Conservation (phyloP, 2,329 filamentous ascomycete species). For the Pseudogymnoascus sp. region DNA sequence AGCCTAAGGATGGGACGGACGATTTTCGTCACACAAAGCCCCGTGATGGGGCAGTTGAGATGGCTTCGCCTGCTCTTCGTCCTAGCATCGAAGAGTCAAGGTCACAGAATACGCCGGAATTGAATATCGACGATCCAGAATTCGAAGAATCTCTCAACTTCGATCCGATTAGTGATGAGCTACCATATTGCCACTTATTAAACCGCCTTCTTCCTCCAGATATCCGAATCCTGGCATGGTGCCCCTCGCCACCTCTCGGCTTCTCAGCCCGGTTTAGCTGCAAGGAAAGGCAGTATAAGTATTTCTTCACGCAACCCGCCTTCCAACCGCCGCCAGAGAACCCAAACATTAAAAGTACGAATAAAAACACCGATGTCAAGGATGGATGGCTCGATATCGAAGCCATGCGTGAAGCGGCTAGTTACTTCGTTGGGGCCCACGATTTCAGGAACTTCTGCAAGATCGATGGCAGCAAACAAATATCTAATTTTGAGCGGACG, state of each 20-base stretch:
- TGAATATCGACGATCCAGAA: conserved; percentile 13
- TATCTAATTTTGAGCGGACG: conserved; percentile 69
- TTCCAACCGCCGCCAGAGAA: conserved; percentile 58
- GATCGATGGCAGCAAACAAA: conserved; percentile 81
- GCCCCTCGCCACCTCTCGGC: conserved; percentile 64
- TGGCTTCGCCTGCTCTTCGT: conserved; percentile 20
- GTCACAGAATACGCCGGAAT: conserved; percentile 3
- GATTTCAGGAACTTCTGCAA: conserved; percentile 98
- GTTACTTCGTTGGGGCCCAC: conserved; percentile 70
- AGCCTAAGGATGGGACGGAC: neutral
- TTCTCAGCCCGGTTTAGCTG: conserved; percentile 94
- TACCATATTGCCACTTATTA: conserved; percentile 73
- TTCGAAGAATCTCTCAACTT: conserved; percentile 29
- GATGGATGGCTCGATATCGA: conserved; percentile 81
- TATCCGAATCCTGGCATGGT: conserved; percentile 90
- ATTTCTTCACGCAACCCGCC: conserved; percentile 95
- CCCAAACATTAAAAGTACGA: conserved; percentile 20
- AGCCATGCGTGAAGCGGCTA: conserved; percentile 76
- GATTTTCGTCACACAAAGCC: conserved; percentile 20
- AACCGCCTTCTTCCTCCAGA: conserved; percentile 84
- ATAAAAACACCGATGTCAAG: conserved; percentile 30
- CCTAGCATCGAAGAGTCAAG: conserved; percentile 12
- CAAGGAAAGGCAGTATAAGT: conserved; percentile 82
- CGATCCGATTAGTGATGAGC: conserved; percentile 68
- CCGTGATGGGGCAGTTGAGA: conserved; percentile 19